Base-by-base conservation (phyloP, 2,329 filamentous ascomycete genomes). In the Pseudogymnoascus sp. region DNA sequence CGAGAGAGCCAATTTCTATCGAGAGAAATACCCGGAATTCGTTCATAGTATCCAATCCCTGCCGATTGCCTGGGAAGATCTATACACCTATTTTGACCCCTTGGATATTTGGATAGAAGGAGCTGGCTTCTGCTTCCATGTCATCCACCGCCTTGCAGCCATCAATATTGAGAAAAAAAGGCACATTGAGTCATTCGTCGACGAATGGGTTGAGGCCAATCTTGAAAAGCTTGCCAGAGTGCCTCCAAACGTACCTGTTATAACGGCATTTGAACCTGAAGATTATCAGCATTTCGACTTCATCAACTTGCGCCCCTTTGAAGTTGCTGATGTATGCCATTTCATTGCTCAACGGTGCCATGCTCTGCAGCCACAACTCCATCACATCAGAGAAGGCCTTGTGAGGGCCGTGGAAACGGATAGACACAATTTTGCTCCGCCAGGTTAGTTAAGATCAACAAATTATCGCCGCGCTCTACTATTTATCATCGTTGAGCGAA, bases 61-160 rank as follows among this genome's bases (percentile, higher is more conserved):
- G 10, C 65, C 66, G 11, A 62, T 61, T 4, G n/a, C 53, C 10
- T 72, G 69, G 68, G 46, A 66, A n/a, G 66, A 70, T 60, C 65
- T 74, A 2, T 69, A 73, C 62, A 38, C 68, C 7, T 74, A 71
- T 61, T 75, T 73, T 63, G 73, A 75, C 67, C 67, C 67, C 4
- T 67, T 68, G 31, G 73, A 75, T 64, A 66, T 73, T 11, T 69
- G 66, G 40, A 59, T 68, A 31, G 66, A 75, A 17, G 68, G 69
- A 23, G 64, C 68, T 11, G 35, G 37, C 0, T 75, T 75, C 62
- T 71, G 72, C 35, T 71, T 59, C 26, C 65, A 66, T n/a, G 70
- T 75, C 17, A 62, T 74, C 13, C 35, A 65, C 26, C 59, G 65
- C 3, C 67, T 75, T 19, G 65, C 62, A 10, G 60, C 21, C 4